phyloP scores from a whole-genome alignment of 768 basidiomycete species.

The Termitomyces heimii region DNA sequence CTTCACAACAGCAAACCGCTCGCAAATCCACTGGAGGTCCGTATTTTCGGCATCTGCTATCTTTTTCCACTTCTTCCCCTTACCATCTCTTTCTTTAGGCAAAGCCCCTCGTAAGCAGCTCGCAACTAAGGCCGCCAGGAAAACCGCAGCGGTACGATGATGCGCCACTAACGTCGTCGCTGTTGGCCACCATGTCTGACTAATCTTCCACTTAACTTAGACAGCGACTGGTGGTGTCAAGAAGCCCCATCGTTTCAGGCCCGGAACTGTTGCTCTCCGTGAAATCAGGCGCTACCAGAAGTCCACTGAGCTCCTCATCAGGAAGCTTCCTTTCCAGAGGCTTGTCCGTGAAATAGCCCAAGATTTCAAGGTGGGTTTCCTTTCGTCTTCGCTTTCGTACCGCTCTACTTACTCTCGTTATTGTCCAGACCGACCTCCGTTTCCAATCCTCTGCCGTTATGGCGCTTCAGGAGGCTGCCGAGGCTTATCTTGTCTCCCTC shows the following conservation, averaged over 20 bases:
- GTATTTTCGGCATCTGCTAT: conserved; percentile 22
- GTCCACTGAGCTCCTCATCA: conserved; percentile 97
- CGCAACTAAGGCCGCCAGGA: conserved; percentile 93
- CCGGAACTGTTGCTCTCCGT: conserved; percentile 98
- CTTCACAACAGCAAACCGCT: conserved; percentile 81
- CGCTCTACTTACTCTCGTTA: conserved; percentile 4
- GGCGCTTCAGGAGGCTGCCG: conserved; percentile 90
- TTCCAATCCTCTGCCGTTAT: conserved; percentile 96
- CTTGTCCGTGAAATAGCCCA: conserved; percentile 97
- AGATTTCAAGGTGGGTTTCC: conserved; percentile 75
- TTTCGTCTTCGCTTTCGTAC: background rate
- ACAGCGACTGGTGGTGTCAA: conserved; percentile 95
- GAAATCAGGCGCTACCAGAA: conserved; percentile 98
- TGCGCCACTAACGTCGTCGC: conserved; percentile 19
- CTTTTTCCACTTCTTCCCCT: conserved; percentile 10
- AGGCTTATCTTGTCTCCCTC: conserved; percentile 82
- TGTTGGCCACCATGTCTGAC: conserved; percentile 19
- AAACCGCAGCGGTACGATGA: conserved; percentile 66
- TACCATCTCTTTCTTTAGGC: conserved; percentile 39
- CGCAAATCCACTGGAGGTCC: conserved; percentile 97
- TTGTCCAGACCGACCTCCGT: conserved; percentile 71
- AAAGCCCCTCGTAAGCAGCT: conserved; percentile 93
- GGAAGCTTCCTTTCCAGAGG: conserved; percentile 99
- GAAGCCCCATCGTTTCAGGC: conserved; percentile 98
- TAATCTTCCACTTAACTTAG: conserved; percentile 23